phyloP scores from a whole-genome alignment of 108 stramenopile species.

The Nannochloropsis oceanica region DNA sequence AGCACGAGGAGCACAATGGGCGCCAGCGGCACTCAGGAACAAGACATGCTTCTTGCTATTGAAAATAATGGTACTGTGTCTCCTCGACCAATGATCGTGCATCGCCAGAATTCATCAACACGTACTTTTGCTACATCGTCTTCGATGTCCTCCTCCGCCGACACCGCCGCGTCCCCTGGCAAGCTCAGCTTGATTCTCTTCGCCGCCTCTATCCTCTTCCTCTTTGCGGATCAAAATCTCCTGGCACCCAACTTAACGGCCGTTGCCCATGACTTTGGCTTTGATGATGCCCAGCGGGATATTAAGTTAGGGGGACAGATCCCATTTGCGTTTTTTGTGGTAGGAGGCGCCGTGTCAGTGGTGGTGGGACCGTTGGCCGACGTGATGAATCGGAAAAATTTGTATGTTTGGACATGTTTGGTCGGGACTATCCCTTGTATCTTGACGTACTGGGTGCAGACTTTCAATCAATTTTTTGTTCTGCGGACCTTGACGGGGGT shows the following conservation, averaged over 20 bases:
- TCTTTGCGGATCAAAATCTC: conserved; percentile 34
- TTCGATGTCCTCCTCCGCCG: background rate
- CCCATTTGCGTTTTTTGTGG: conserved; percentile 26
- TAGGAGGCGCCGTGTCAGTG: conserved; percentile 24
- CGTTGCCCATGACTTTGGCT: conserved; percentile 26
- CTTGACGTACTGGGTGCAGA: conserved; percentile 12
- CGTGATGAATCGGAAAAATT: conserved; percentile 11
- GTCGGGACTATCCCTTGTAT: conserved; percentile 19
- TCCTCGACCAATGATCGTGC: background rate
- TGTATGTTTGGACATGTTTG: conserved; percentile 14
- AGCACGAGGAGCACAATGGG: background rate
- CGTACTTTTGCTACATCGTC: background rate
- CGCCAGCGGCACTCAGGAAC: background rate
- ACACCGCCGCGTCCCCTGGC: background rate
- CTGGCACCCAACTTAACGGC: conserved; percentile 29
- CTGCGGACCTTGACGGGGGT: conserved; percentile 29
- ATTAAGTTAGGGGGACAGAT: conserved; percentile 22
- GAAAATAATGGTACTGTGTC: background rate
- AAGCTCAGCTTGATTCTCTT: conserved; percentile 6
- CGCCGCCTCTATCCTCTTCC: conserved; percentile 18
- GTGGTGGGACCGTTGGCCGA: conserved; percentile 29
- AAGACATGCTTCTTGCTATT: background rate
- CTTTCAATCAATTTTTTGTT: conserved; percentile 23
- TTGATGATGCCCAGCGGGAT: conserved; percentile 22
- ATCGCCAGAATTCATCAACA: background rate